Base-by-base conservation (phyloP, 2,329 filamentous ascomycete species). In the Drechslerella dactyloides region DNA sequence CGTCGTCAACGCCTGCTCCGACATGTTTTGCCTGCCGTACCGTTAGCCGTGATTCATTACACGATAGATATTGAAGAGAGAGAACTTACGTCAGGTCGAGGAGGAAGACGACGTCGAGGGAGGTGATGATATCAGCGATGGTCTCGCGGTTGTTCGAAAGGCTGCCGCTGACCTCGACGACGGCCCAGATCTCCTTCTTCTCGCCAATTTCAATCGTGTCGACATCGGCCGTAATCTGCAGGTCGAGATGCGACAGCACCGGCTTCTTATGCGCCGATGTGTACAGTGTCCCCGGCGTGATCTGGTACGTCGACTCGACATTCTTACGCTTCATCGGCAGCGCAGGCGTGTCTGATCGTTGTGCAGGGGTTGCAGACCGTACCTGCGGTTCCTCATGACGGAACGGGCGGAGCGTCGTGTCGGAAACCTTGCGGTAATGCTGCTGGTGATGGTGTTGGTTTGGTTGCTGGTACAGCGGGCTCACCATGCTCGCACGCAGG, bases 71-170 rank as follows among this genome's bases (percentile, higher is more conserved):
- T 42, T 10, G 8, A n/a, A 56, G 24, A 10, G 17, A 17, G 7
- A 6, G 13, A 15, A 57, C 66, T 24, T 72, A 64, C 66, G 59
- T 64, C n/a, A 72, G 21, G 24, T 72, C 66, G 19, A 72, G 56
- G 3, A 72, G 51, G 42, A 72, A 65, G 7, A 72, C n/a, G 5
- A 72, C 59, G 15, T 72, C 66, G 15, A 72, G n/a, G 15, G 53
- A 21, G 15, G 48, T 54, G 2, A 10, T 19, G 13, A 37, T 13
- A n/a, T 44, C 54, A 6, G 54, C 24, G 8, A 21, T n/a, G 8
- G 42, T 51, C n/a, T 72, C 66, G n/a, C 52, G 21, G 23, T 72
- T 72, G 37, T 69, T 69, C 3, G 57, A 53, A 13, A 72, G 23
- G 21, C 66, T 72, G 13, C 60, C 66, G 35, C 55, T 59, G 6